Conservation (phyloP, 2,329 filamentous ascomycete genomes). For the Aspergillus aculeatus region DNA sequence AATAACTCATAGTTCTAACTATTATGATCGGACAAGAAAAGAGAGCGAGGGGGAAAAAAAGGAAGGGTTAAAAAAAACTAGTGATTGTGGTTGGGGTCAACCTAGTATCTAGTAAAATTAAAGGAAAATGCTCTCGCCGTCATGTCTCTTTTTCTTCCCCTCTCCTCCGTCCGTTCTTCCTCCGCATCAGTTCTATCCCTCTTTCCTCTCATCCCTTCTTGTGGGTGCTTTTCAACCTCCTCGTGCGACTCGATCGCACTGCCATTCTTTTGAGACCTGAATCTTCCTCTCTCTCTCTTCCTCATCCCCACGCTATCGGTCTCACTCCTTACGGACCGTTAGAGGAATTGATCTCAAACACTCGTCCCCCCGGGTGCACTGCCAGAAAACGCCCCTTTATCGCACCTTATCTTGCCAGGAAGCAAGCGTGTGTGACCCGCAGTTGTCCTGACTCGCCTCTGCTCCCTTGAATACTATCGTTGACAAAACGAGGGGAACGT, state of each 20-base stretch:
- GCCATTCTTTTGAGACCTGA: constrained; percentile 27
- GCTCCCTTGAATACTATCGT: constrained; percentile 1
- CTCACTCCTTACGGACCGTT: constrained; percentile 20
- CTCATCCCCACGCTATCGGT: constrained; percentile 4
- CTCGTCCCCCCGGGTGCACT: not conserved
- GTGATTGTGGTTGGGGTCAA: not conserved
- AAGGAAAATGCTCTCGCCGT: constrained; percentile 27
- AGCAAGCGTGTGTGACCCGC: constrained; percentile 2
- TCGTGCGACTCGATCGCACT: constrained; percentile 29
- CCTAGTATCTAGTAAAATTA: not conserved
- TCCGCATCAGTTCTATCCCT: constrained; percentile 5
- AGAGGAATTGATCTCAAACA: not conserved
- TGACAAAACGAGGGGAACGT: constrained; percentile 1
- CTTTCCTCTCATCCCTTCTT: constrained; percentile 8
- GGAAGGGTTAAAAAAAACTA: not conserved
- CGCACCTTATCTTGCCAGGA: constrained; percentile 8
- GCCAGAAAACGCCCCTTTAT: constrained; percentile 5
- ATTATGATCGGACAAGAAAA: not conserved
- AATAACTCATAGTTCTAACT: not conserved
- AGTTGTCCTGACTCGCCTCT: constrained; percentile 5
- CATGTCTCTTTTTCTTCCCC: constrained; percentile 13
- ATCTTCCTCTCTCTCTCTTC: not conserved
- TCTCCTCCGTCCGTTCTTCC: constrained; percentile 4
- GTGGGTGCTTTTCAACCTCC: constrained; percentile 16
- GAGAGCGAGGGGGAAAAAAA: not conserved